Percentiles rank a stretch among this genome's conserved stretches.
These are phyloP conservation scores for Amanita jacksonii DNA, from an alignment of 768 basidiomycete genomes.

Conservation along the genomic window DNA sequence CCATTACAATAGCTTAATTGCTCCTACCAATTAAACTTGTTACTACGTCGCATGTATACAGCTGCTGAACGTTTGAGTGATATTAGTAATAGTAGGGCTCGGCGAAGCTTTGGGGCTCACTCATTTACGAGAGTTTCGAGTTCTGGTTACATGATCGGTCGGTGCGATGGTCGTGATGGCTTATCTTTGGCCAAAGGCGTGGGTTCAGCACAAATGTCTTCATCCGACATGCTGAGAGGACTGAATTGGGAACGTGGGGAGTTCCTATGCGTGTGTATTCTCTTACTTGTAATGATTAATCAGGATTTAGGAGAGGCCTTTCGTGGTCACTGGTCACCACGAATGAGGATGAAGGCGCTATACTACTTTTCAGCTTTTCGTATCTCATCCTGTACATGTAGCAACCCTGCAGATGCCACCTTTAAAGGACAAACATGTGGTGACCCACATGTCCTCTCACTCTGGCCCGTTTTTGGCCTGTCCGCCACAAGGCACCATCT, in stretches of 20 bases:
- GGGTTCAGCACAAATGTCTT: too few species aligned
- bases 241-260: constrained; percentile 43
- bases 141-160: too few species aligned
- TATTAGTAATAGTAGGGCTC: too few species aligned
- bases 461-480: constrained; percentile 23
- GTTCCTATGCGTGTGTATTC: constrained; percentile 29
- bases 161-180: too few species aligned
- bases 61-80: too few species aligned
- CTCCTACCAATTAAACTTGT: too few species aligned
- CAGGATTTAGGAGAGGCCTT: constrained; percentile 17
- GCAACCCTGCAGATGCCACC: constrained; percentile 13
- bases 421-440: neutral
- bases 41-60: too few species aligned
- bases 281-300: neutral
- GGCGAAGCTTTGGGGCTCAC: too few species aligned
- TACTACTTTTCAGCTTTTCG: constrained; percentile 35
- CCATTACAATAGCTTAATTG: too few species aligned
- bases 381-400: constrained; percentile 7
- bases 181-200: too few species aligned
- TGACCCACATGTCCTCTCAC: constrained; percentile 19
- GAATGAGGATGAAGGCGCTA: constrained; percentile 21
- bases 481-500: constrained; percentile 15
- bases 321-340: constrained; percentile 38
- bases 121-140: too few species aligned
- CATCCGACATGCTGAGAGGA: too few species aligned